phyloP scores from a whole-genome alignment of 768 basidiomycete genomes.

The Macrocybe gigantea region DNA sequence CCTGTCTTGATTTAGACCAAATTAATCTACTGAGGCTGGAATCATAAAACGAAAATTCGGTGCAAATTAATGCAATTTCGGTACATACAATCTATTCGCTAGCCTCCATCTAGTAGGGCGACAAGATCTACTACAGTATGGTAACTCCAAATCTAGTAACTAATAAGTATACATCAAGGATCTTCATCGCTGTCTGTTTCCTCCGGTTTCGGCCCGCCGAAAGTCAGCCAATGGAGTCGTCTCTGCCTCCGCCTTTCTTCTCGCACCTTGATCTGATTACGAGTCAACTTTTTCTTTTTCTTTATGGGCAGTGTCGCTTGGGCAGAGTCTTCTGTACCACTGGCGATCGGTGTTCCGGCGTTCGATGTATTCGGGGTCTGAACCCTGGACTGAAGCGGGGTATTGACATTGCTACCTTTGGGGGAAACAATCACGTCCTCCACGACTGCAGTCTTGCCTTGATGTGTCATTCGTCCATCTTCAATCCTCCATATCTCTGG shows the following conservation, averaged over 20 bases:
- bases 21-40: no score
- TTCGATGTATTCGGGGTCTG: conserved; percentile 67
- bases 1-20: no score
- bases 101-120: no score
- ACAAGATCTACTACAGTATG: no score
- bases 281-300: conserved; percentile 91
- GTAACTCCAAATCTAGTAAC: no score
- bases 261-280: conserved; percentile 83
- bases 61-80: no score
- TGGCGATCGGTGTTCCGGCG: conserved; percentile 69
- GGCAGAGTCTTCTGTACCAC: conserved; percentile 61
- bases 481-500: conserved; percentile 96
- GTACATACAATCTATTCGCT: no score
- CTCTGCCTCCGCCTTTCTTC: conserved; percentile 80
- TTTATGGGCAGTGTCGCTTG: conserved; percentile 33
- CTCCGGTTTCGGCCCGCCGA: conserved; percentile 79
- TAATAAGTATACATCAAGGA: no score
- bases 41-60: no score
- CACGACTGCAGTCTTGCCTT: conserved; percentile 81
- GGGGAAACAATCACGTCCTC: conserved; percentile 78
- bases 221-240: conserved; percentile 78
- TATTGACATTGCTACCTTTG: conserved; percentile 66
- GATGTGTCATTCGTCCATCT: conserved; percentile 74
- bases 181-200: conserved; percentile 48
- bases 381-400: conserved; percentile 64